Evolutionary conservation across 768 basidiomycete species (phyloP).

Genomic region (Glaciozyma antarctica): DNA sequence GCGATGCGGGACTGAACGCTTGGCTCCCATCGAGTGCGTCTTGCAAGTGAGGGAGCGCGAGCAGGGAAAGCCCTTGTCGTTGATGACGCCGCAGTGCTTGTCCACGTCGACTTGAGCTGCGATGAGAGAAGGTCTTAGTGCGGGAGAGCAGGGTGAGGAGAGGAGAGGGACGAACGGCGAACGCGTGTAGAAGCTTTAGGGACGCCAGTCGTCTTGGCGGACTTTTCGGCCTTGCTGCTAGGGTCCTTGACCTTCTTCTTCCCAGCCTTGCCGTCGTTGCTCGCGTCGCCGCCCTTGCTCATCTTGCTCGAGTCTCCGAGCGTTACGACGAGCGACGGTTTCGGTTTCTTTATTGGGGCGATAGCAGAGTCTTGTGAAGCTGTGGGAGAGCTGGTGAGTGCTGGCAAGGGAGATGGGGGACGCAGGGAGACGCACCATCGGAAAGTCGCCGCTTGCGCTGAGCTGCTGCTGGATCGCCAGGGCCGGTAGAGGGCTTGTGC

Average conservation of each 20-base stretch:
- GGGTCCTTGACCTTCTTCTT: constrained; percentile 49
- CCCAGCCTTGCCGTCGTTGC: constrained; percentile 53
- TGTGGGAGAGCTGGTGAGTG: not conserved
- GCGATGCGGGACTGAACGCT: constrained; percentile 80
- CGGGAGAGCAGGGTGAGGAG: fast-evolving
- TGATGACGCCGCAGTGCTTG: constrained; percentile 92
- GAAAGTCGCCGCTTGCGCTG: constrained; percentile 16
- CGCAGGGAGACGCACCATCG: constrained; percentile 8
- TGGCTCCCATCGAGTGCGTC: constrained; percentile 93
- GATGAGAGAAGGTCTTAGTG: not conserved
- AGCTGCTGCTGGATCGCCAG: not conserved
- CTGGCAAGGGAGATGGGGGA: not conserved
- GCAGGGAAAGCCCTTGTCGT: constrained; percentile 85
- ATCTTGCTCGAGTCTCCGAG: constrained; percentile 49
- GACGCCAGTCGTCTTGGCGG: not conserved
- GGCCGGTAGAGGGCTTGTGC: constrained; percentile 29
- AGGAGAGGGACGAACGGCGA: not conserved
- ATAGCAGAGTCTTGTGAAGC: constrained; percentile 3
- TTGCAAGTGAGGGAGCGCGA: constrained; percentile 95
- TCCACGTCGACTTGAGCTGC: constrained; percentile 58
- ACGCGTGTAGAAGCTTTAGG: not conserved
- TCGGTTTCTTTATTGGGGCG: constrained; percentile 17
- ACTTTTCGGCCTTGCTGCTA: not conserved
- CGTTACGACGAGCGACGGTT: constrained; percentile 17
- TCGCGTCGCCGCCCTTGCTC: constrained; percentile 55